Conservation (phyloP, 2,329 filamentous ascomycete genomes). For the Arthroderma sp. region DNA sequence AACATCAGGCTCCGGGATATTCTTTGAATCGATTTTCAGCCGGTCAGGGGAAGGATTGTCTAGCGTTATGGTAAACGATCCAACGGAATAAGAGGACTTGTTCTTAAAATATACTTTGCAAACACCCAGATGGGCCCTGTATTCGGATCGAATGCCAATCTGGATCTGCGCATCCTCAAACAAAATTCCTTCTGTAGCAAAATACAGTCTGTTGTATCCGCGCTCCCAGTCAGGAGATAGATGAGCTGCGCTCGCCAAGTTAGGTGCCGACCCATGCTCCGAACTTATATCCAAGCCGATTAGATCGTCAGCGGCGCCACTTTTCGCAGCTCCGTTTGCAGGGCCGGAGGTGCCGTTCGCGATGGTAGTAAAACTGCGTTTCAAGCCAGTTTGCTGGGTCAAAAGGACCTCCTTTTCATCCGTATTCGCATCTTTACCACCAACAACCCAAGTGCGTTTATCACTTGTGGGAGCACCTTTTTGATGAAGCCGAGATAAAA, state of each 20-base stretch:
- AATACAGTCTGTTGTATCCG: constrained; percentile 71
- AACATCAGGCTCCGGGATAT: constrained; percentile 72
- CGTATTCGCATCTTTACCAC: constrained; percentile 82
- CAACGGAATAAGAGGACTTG: constrained; percentile 72
- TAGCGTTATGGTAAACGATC: constrained; percentile 85
- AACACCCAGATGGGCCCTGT: constrained; percentile 87
- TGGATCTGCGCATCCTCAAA: constrained; percentile 95
- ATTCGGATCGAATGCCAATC: constrained; percentile 82
- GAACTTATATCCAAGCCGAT: constrained; percentile 65
- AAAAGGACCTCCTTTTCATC: constrained; percentile 69
- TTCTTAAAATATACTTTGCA: constrained; percentile 94
- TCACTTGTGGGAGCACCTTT: constrained; percentile 89
- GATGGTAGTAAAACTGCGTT: constrained; percentile 62
- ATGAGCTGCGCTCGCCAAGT: constrained; percentile 83
- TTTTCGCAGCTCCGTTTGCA: constrained; percentile 21
- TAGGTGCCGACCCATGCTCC: constrained; percentile 51
- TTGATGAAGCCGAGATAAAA: constrained; percentile 84
- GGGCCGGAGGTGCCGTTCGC: constrained; percentile 29
- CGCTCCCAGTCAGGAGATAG: constrained; percentile 88
- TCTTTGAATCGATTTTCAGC: constrained; percentile 76
- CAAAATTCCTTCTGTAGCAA: constrained; percentile 70
- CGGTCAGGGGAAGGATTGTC: constrained; percentile 55
- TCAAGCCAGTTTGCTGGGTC: constrained; percentile 67
- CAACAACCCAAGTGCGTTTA: constrained; percentile 95
- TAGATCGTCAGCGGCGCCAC: constrained; percentile 50